Evolutionary conservation across 441 rosid species (phyloP).

Genomic region (Erysimum cheiri): DNA sequence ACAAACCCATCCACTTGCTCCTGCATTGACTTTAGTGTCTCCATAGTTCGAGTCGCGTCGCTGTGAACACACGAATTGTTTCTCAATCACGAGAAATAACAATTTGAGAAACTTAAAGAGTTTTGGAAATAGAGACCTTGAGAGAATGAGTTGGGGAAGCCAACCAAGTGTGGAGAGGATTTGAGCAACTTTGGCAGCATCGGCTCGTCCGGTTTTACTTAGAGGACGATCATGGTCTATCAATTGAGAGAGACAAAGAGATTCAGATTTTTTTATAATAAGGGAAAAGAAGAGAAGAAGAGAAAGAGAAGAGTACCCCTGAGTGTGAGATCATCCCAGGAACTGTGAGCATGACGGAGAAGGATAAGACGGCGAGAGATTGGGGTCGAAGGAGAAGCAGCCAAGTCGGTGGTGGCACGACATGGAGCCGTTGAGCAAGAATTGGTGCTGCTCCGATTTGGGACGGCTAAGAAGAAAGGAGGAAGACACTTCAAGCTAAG

Average conservation of each 20-base stretch:
- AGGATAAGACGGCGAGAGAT: slow-evolving; percentile 84
- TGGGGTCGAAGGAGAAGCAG: slow-evolving; percentile 41
- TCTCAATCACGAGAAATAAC: neutral
- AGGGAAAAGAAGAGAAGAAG: neutral
- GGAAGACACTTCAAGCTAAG: slow-evolving; percentile 33
- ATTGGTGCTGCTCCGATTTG: slow-evolving; percentile 19
- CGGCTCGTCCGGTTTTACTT: slow-evolving; percentile 64
- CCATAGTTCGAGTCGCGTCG: slow-evolving; percentile 77
- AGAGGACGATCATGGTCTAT: slow-evolving; percentile 94
- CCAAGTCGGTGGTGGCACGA: slow-evolving; percentile 18
- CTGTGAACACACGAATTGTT: slow-evolving; percentile 43
- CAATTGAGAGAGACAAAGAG: neutral
- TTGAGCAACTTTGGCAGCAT: slow-evolving; percentile 67
- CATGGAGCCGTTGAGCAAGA: slow-evolving; percentile 19
- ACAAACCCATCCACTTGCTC: slow-evolving; percentile 61
- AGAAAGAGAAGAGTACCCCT: slow-evolving; percentile 55
- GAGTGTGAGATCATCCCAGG: slow-evolving; percentile 70
- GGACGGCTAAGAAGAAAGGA: slow-evolving; percentile 36
- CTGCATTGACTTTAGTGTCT: slow-evolving; percentile 90
- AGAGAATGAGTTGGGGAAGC: slow-evolving; percentile 87
- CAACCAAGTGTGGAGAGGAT: slow-evolving; percentile 78
- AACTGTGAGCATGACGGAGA: slow-evolving; percentile 94
- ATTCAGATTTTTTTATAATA: neutral
- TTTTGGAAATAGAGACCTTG: slow-evolving; percentile 50
- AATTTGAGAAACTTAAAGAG: neutral